phyloP scores from a whole-genome alignment of 352 stramenopile species.

The Globisporangium cederbergense region DNA sequence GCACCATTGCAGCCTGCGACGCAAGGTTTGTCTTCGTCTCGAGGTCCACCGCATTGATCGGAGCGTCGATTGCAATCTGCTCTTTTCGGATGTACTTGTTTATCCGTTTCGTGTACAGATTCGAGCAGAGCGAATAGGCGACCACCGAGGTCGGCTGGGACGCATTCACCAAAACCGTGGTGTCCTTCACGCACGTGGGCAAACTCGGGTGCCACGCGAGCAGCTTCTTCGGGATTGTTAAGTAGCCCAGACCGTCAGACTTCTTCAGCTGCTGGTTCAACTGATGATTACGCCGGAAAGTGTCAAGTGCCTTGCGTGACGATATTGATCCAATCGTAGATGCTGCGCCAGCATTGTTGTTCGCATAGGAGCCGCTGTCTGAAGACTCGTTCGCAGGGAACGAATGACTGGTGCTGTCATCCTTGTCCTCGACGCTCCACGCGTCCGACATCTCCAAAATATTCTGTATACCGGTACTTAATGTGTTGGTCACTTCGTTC shows the following conservation, averaged over 20 bases:
- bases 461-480: constrained; percentile 25
- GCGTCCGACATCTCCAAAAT: constrained; percentile 48
- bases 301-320: constrained; percentile 57
- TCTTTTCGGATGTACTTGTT: constrained; percentile 73
- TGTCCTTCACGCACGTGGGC: constrained; percentile 63
- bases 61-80: constrained; percentile 29
- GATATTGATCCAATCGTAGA: constrained; percentile 66
- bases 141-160: constrained; percentile 83
- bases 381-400: constrained; percentile 57
- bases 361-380: constrained; percentile 33
- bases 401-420: constrained; percentile 62
- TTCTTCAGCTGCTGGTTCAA: constrained; percentile 69
- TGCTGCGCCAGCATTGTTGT: constrained; percentile 29
- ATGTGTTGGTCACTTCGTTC: constrained; percentile 77
- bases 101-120: constrained; percentile 71
- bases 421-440: constrained; percentile 61
- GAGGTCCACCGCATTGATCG: constrained; percentile 29
- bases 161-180: constrained; percentile 72
- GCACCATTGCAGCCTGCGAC: constrained; percentile 42
- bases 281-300: constrained; percentile 62
- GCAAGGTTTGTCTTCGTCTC: constrained; percentile 18
- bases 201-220: constrained; percentile 81
- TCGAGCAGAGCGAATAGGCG: constrained; percentile 82
- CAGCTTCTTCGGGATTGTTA: constrained; percentile 77
- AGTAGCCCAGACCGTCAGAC: constrained; percentile 51